Evolutionary conservation across 257 asterid species (phyloP).

Genomic region (Coffea canephora): DNA sequence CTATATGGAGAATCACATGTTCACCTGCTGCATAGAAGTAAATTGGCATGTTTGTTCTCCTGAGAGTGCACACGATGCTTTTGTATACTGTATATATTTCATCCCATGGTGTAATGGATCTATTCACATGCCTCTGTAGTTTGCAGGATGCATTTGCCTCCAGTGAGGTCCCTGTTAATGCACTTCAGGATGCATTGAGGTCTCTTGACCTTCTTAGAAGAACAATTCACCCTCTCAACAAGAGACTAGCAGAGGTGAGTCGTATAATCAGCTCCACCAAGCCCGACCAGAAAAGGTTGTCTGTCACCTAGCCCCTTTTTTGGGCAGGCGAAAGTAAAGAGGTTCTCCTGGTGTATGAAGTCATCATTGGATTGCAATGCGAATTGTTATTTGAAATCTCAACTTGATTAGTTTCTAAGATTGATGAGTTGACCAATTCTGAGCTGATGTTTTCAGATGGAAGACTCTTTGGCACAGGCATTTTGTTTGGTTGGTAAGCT

Average conservation of each 20-base stretch:
- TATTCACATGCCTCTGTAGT: slow-evolving; percentile 33
- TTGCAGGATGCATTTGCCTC: slow-evolving; percentile 60
- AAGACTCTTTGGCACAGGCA: slow-evolving; percentile 77
- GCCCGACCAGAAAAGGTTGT: no score
- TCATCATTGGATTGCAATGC: neutral
- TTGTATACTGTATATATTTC: slow-evolving; percentile 1
- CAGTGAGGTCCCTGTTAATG: slow-evolving; percentile 34
- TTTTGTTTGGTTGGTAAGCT: slow-evolving; percentile 63
- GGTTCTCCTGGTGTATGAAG: neutral
- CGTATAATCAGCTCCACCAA: slow-evolving; percentile 4
- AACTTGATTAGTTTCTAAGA: neutral
- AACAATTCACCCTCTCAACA: slow-evolving; percentile 68
- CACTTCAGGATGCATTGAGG: slow-evolving; percentile 44
- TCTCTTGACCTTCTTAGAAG: slow-evolving; percentile 35
- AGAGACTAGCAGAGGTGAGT: slow-evolving; percentile 81
- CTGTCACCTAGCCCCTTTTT: neutral
- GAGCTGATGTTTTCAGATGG: slow-evolving; percentile 47
- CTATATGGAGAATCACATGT: neutral
- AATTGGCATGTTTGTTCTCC: neutral
- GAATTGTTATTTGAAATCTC: neutral
- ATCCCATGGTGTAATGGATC: neutral
- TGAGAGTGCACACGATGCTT: neutral
- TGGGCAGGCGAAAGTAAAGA: neutral
- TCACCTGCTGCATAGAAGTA: slow-evolving; percentile 1
- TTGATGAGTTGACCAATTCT: neutral